Conservation (phyloP, 805 yeast genomes). For the Dipodascopsis uninucleata region DNA sequence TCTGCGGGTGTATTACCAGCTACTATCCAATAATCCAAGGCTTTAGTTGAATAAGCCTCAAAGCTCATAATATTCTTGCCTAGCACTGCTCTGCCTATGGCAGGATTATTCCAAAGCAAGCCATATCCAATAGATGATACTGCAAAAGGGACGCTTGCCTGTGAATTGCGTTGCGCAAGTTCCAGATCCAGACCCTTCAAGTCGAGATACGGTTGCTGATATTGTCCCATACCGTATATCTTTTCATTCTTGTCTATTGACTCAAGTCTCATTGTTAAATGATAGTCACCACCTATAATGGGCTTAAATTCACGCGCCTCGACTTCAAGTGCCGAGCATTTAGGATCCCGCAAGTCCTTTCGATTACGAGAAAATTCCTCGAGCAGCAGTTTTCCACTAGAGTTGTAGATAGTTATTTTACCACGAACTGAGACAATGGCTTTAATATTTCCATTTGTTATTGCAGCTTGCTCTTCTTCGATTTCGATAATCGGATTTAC, state of each 20-base stretch:
- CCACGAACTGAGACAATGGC: slow-evolving; percentile 20
- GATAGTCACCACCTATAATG: slow-evolving; percentile 13
- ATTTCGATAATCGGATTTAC: slow-evolving; percentile 2
- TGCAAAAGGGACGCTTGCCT: slow-evolving; percentile 28
- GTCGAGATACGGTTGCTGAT: slow-evolving; percentile 26
- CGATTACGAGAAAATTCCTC: slow-evolving; percentile 26
- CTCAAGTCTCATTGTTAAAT: slow-evolving; percentile 20
- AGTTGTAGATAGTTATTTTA: slow-evolving; percentile 16
- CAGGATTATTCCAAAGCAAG: slow-evolving; percentile 27
- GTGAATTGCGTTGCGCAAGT: slow-evolving; percentile 27
- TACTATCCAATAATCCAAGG: slow-evolving; percentile 22
- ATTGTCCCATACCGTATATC: slow-evolving; percentile 29
- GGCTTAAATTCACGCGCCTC: slow-evolving; percentile 27
- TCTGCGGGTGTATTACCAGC: slow-evolving; percentile 28
- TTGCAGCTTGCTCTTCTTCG: slow-evolving; percentile 1
- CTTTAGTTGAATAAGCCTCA: slow-evolving; percentile 23
- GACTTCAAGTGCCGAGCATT: slow-evolving; percentile 23
- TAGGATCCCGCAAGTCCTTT: slow-evolving; percentile 24
- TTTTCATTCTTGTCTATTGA: slow-evolving; percentile 21
- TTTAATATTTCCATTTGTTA: slow-evolving; percentile 21
- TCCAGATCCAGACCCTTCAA: slow-evolving; percentile 25
- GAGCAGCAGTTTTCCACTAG: slow-evolving; percentile 19
- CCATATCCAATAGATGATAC: slow-evolving; percentile 26
- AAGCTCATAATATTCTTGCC: slow-evolving; percentile 26
- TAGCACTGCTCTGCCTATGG: slow-evolving; percentile 26